A percentile compares a stretch with the other conserved stretches of the same genome.
Evolutionary conservation across 352 stramenopile genomes (phyloP).

Genomic region (Phytophthora brassicae): DNA sequence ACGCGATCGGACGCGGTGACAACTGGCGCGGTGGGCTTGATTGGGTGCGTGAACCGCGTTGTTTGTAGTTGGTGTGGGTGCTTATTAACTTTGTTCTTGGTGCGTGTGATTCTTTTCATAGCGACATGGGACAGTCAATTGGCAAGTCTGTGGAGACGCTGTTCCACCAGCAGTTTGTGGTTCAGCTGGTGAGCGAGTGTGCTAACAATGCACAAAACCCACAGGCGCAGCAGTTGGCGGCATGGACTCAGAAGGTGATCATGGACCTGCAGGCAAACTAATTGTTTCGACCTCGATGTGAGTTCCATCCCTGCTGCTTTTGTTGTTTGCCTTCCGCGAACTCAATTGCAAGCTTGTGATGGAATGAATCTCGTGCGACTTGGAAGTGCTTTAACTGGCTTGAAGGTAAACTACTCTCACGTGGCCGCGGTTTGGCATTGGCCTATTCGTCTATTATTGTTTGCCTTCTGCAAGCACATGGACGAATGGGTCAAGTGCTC

Average conservation of each 20-base stretch:
- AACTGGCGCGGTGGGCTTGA: slow-evolving; percentile 88
- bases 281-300: slow-evolving; percentile 15
- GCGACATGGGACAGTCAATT: slow-evolving; percentile 81
- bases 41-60: slow-evolving; percentile 81
- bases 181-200: slow-evolving; percentile 75
- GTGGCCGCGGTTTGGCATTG: slow-evolving; percentile 11
- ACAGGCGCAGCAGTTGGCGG: slow-evolving; percentile 69
- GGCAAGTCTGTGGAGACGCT: slow-evolving; percentile 62
- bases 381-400: slow-evolving; percentile 23
- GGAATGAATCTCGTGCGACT: slow-evolving; percentile 5
- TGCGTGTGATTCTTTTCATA: slow-evolving; percentile 39
- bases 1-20: slow-evolving; percentile 91
- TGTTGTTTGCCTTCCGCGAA: slow-evolving; percentile 38
- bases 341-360: slow-evolving; percentile 3
- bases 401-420: slow-evolving; percentile 37
- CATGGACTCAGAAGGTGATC: slow-evolving; percentile 79
- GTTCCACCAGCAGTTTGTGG: slow-evolving; percentile 71
- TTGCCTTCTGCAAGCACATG: slow-evolving; percentile 37
- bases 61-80: neutral
- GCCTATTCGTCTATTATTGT: slow-evolving; percentile 17
- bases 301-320: slow-evolving; percentile 9
- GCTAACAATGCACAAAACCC: slow-evolving; percentile 60
- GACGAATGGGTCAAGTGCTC: slow-evolving; percentile 13
- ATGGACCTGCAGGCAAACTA: slow-evolving; percentile 67
- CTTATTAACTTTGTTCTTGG: slow-evolving; percentile 3